Percentiles rank a stretch among this genome's conserved stretches.
Conservation (phyloP, 768 basidiomycete genomes). For the Pleurotus tuoliensis region DNA sequence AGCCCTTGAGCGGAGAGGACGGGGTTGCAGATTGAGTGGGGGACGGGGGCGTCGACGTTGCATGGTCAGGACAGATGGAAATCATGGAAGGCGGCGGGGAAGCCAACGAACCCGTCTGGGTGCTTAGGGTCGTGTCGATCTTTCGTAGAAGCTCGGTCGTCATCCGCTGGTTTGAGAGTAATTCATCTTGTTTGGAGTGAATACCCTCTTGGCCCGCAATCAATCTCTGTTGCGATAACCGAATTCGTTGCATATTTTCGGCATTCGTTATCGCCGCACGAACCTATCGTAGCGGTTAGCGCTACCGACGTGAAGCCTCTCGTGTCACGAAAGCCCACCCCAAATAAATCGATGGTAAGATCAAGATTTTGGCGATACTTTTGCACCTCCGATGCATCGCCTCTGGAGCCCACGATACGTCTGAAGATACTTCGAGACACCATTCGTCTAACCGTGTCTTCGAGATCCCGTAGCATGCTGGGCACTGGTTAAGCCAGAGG, state of each 20-base stretch:
- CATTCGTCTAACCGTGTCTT: not conserved
- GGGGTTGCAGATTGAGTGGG: not conserved
- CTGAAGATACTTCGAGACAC: not conserved
- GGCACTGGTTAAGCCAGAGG: not conserved
- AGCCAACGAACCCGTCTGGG: not conserved
- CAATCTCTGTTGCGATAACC: not conserved
- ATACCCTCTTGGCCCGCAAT: not conserved
- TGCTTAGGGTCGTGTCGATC: not conserved
- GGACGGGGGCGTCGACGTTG: not conserved
- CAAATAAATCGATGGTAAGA: not conserved
- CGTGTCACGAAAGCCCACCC: not conserved
- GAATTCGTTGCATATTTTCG: not conserved
- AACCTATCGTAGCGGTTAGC: not conserved
- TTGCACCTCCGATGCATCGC: not conserved
- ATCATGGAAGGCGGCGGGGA: not conserved
- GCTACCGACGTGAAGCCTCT: not conserved
- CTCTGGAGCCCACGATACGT: not conserved
- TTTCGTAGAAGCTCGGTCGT: not conserved
- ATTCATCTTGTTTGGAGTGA: not conserved
- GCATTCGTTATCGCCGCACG: slow-evolving; percentile 2
- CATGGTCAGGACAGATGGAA: not conserved
- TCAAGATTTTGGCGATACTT: not conserved
- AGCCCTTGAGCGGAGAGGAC: not conserved
- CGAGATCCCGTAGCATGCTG: not conserved
- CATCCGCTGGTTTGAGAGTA: not conserved